These are phyloP conservation scores for Pilasporangium apinafurcum DNA, from an alignment of 352 stramenopile species.

Conservation along the genomic window DNA sequence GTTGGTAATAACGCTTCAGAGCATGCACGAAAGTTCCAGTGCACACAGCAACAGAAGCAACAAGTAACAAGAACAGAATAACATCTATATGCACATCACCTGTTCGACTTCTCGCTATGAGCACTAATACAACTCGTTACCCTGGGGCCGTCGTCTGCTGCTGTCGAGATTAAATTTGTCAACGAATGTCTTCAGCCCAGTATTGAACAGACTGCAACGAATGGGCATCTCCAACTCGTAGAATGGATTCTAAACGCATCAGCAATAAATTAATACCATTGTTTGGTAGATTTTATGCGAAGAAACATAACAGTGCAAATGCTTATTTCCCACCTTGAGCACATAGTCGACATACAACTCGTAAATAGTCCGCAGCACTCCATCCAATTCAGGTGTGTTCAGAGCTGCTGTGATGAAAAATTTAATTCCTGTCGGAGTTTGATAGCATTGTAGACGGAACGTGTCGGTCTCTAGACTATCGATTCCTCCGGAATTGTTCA, in stretches of 20 bases:
- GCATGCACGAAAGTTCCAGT: too few species aligned
- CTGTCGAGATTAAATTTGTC: conserved; percentile 82
- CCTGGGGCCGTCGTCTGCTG: conserved; percentile 44
- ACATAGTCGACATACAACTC: conserved; percentile 95
- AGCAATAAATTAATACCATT: background rate
- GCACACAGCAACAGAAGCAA: conserved; percentile 14
- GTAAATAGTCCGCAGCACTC: conserved; percentile 86
- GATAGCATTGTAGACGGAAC: conserved; percentile 91
- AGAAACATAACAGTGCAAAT: background rate
- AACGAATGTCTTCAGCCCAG: conserved; percentile 82
- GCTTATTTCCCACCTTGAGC: conserved; percentile 73
- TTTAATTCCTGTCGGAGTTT: conserved; percentile 90
- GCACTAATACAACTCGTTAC: conserved; percentile 22
- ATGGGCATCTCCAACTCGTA: conserved; percentile 96
- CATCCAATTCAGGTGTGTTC: conserved; percentile 78
- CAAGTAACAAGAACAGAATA: background rate
- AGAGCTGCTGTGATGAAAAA: conserved; percentile 92
- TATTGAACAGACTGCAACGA: conserved; percentile 90
- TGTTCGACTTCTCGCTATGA: too few species aligned
- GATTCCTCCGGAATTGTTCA: conserved; percentile 83
- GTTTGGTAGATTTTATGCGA: background rate
- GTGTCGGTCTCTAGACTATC: conserved; percentile 89
- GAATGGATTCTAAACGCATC: conserved; percentile 81
- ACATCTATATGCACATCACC: background rate
- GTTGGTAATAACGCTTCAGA: conserved; percentile 55